Evolutionary conservation across 2,329 filamentous ascomycete genomes (phyloP), one percentile per base, ranked within the genome.

Genomic region (Ophiosphaerella korrae): DNA sequence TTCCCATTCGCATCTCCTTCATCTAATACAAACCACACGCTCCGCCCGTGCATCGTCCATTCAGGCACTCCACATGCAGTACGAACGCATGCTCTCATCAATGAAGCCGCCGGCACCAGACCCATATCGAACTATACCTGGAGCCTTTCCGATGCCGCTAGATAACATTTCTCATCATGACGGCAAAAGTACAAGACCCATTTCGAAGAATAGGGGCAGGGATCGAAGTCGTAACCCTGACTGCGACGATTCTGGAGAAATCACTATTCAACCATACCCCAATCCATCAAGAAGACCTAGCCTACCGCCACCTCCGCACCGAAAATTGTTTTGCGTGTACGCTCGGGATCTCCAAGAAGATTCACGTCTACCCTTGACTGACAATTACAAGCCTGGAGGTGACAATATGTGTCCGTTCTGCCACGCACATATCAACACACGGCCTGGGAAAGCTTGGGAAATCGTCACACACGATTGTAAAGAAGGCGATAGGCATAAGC

Each of bases 351-450:
- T 73, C 7, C 70, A 73, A 45, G 38, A 48, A 12, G 45, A 60
- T 37, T 32, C 46, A 0, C 40, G 46, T 9, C 57, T 67, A 7
- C 63, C 67, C 2, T 50, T 73, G 2, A 52, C 62, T 6, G 50
- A 65, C 29, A 52, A 56, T 39, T 73, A 64, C 57, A 55, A 55
- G 14, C 14, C 42, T 1, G 55, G 59, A 2, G 68, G 67, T 9
- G 52, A 63, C 29, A 61, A 56, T 11, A 52, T 53, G 9, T 73
- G 70, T 47, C 70, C 69, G 1, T 68, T 52, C 42, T 73, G 70
- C 34, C 55, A 56, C 12, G 51, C 53, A 2, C 46, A 62, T 13
- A 53, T 71, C 3, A 32, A 62, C 2, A 57, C 55, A 2, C 57
- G 57, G 7, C 57, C 61, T 0, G 60, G 57, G 11, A 67, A 66